Base-by-base conservation (phyloP, 208 protist species). In the Leishmania braziliensis region DNA sequence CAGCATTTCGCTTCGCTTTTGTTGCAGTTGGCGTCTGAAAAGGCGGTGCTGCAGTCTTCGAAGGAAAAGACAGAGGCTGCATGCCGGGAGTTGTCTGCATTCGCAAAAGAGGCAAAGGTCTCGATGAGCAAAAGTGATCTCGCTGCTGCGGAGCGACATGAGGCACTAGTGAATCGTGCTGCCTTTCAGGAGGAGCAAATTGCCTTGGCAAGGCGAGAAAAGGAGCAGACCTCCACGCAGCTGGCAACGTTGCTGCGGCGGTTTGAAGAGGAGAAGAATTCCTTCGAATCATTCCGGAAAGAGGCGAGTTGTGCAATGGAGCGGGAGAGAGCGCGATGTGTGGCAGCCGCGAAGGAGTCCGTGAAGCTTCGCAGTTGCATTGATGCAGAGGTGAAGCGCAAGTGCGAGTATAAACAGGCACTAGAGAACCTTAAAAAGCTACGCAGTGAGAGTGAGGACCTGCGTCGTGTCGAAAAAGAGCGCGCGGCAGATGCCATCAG, bases 361-460 rank as follows among this genome's bases (percentile, higher is more conserved):
- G 58, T 73, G 46, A 94, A 90, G 73, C 84, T 96, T 12, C 88
- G 86, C 5, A 81, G 86, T 33, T 89, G 80, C 0, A 33, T 97
- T 16, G 86, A 92, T 56, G 94, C 95, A 51, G 94, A 96, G 79
- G 53, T 95, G 43, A 79, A 77, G 46, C 84, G 94, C 0, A 97
- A 97, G 78, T 80, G 78, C 26, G 92, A 96, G 73, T 97, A 97
- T 83, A 97, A 97, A 63, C 26, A 74, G 39, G 94, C 94, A 18
- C 75, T 97, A 29, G 89, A 92, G 46, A 85, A 89, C 58, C 68
- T 94, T 9, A 94, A 93, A 56, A 58, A 82, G 5, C 89, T 94
- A 43, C 88, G 91, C 33, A 81, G 88, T 12, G 92, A 96, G 78
- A 88, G 85, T 36, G 92, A 96, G n/a, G 82, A 80, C 6, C 85